Conservation (phyloP, 2,329 filamentous ascomycete species). For the Domatiomyces catenatus region DNA sequence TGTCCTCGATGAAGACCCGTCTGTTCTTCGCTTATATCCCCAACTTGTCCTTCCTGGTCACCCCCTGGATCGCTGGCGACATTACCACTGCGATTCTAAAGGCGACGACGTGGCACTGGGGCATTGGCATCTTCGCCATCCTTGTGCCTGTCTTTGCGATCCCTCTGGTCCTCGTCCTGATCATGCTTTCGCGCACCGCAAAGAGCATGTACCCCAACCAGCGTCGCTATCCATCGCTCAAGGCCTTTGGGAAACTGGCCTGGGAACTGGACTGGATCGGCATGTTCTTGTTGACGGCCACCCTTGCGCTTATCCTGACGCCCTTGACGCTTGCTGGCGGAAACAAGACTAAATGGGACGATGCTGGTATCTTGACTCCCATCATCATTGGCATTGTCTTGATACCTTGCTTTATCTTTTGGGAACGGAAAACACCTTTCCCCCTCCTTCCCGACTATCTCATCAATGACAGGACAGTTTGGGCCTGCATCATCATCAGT, state of each 20-base stretch:
- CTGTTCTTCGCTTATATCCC: constrained; percentile 49
- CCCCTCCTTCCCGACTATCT: constrained; percentile 44
- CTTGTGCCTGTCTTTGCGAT: constrained; percentile 32
- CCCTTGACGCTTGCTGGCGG: constrained; percentile 43
- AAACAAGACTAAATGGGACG: constrained; percentile 32
- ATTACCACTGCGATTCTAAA: constrained; percentile 36
- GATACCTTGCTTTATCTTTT: constrained; percentile 36
- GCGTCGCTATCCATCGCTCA: constrained; percentile 20
- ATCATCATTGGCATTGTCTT: constrained; percentile 35
- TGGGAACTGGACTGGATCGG: constrained; percentile 41
- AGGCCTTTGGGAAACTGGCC: constrained; percentile 28
- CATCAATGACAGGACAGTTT: constrained; percentile 46
- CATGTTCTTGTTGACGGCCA: constrained; percentile 36
- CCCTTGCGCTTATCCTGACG: constrained; percentile 38
- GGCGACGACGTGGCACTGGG: constrained; percentile 42
- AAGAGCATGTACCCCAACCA: constrained; percentile 25
- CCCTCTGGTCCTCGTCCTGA: constrained; percentile 18
- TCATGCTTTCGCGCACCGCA: constrained; percentile 37
- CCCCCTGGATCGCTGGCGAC: constrained; percentile 47
- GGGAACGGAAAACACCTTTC: constrained; percentile 36
- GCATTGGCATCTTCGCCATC: constrained; percentile 47
- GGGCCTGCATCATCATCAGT: constrained; percentile 45
- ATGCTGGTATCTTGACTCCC: constrained; percentile 34
- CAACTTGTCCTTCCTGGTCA: constrained; percentile 41
- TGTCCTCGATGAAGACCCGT: constrained; percentile 46